Percentiles rank a stretch among this genome's conserved stretches.
Evolutionary conservation across 176 grass and related monocot species (phyloP).

Genomic region (Calamus simplicifolius): DNA sequence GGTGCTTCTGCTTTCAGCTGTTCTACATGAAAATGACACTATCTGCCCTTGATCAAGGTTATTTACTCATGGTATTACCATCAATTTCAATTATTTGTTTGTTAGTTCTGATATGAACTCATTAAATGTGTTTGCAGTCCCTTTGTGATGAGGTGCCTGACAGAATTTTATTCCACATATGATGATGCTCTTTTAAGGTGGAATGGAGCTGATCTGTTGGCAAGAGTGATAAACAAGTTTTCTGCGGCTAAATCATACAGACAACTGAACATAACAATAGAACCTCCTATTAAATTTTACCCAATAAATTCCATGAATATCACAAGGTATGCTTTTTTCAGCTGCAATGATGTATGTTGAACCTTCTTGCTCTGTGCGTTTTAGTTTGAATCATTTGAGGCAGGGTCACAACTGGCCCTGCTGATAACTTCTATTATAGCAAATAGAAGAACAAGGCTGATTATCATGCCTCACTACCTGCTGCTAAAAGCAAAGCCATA

Average conservation of each 20-base stretch:
- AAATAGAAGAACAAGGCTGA: too few species aligned
- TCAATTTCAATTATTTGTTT: not conserved
- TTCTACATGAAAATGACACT: too few species aligned
- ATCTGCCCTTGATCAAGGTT: too few species aligned
- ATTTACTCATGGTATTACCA: too few species aligned
- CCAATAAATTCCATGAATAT: constrained; percentile 74
- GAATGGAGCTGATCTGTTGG: constrained; percentile 90
- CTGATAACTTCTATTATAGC: too few species aligned
- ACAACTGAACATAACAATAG: constrained; percentile 48
- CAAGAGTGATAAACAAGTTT: constrained; percentile 67
- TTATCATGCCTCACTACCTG: too few species aligned
- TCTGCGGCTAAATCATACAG: constrained; percentile 28
- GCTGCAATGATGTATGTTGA: too few species aligned
- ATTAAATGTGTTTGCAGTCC: constrained; percentile 44
- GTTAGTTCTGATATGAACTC: constrained; percentile 13
- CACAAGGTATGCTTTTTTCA: constrained; percentile 33
- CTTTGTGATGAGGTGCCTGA: constrained; percentile 79
- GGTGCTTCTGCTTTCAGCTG: too few species aligned
- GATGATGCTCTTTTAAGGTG: constrained; percentile 72
- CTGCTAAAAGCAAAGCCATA: too few species aligned
- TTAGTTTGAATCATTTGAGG: too few species aligned
- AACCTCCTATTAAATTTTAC: constrained; percentile 55
- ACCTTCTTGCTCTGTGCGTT: too few species aligned
- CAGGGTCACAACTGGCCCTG: too few species aligned
- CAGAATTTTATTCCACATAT: constrained; percentile 83